These are phyloP conservation scores for Xylariaceae sp. DNA, from an alignment of 2,329 filamentous ascomycete species.

Conservation along the genomic window DNA sequence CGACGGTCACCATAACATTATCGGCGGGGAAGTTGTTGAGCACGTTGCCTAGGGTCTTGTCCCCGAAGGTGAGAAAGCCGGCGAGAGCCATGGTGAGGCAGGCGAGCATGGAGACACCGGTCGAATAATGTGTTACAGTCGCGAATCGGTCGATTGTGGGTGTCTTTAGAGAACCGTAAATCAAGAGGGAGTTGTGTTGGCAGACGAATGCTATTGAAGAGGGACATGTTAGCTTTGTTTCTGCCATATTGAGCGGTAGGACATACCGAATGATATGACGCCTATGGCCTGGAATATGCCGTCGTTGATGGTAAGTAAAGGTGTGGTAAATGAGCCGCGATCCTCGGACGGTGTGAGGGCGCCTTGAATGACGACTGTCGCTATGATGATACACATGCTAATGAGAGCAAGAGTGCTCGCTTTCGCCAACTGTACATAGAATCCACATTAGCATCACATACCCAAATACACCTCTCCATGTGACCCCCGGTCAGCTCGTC, in stretches of 20 bases:
- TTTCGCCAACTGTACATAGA: conserved; percentile 72
- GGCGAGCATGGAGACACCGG: conserved; percentile 82
- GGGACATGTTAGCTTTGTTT: conserved; percentile 28
- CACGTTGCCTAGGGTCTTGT: conserved; percentile 88
- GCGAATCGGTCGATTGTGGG: conserved; percentile 95
- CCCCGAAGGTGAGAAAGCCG: conserved; percentile 90
- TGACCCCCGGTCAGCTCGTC: neutral
- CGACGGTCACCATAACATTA: conserved; percentile 91
- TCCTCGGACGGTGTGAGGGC: conserved; percentile 67
- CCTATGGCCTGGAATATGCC: conserved; percentile 95
- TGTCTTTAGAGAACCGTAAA: conserved; percentile 91
- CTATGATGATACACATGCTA: conserved; percentile 86
- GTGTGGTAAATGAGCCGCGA: conserved; percentile 66
- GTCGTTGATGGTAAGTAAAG: conserved; percentile 72
- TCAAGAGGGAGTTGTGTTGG: conserved; percentile 94
- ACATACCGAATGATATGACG: conserved; percentile 90
- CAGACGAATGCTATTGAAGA: conserved; percentile 59
- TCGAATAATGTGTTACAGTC: conserved; percentile 89
- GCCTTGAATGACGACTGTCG: conserved; percentile 84
- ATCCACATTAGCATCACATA: conserved; percentile 14
- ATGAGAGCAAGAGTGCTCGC: conserved; percentile 89
- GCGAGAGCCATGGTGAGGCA: conserved; percentile 84
- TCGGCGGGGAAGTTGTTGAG: conserved; percentile 94
- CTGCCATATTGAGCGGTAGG: neutral
- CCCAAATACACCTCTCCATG: neutral